Evolutionary conservation across 2,329 filamentous ascomycete species (phyloP), one percentile per base, ranked within the genome.

Genomic region (Penicillium sp.): DNA sequence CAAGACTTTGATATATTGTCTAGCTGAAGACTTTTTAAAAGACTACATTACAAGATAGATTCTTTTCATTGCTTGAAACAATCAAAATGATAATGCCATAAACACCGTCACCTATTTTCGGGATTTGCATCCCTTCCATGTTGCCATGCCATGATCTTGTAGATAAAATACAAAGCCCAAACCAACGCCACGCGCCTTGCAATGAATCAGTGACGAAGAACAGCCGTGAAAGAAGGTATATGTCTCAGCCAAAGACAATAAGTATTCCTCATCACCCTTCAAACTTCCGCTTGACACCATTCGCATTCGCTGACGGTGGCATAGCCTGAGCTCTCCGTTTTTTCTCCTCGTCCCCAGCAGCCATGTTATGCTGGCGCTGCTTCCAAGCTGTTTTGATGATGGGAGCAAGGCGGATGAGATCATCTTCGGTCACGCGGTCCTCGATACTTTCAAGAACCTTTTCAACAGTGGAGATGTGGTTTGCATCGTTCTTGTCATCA

Each of bases 401-500:
- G 36, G 81, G 82, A 28, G 88, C 88, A 0, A 84, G 81, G 2
- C 77, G 81, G 43, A 92, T 81, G 33, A 99, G 80, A 68, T 99
- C 91, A 55, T 89, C 81, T 74, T 96, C 86, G 0, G 85, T 89
- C 11, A 99, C 91, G 1, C 86, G 86, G 67, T 97, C 91, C 58
- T 86, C 82, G 64, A 99, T 97, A 73, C 90, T 96, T 61, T 93
- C 88, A 56, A 97, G 82, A 4, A 99, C 94, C 70, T 89, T 95
- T 26, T 86, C 80, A 1, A 97, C 90, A 0, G 90, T 93, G 17
- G 80, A 86, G 57, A 89, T 88, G 74, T 97, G 92, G 68, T 99
- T 99, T 0, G 90, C 91, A 63, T 96, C 88, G 28, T 81, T 79
- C 77, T 99, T 99, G 74, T 99, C 94, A 67, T 97, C 92, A 50